Conservation (phyloP, 2,329 filamentous ascomycete genomes). For the Polytolypa hystricis region DNA sequence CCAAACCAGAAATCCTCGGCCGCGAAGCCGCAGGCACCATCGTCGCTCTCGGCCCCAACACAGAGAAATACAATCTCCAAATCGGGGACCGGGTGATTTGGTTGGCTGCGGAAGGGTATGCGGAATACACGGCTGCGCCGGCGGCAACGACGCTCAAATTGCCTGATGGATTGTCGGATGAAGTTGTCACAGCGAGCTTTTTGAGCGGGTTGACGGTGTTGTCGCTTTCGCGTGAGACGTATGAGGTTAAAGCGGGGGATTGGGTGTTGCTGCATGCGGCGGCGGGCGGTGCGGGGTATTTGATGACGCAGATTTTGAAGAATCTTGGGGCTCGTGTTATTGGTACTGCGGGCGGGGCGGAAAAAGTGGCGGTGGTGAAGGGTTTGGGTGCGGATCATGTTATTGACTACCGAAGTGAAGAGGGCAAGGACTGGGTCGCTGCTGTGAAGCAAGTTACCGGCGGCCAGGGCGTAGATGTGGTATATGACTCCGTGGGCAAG, state of each 20-base stretch:
- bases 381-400: constrained; percentile 56
- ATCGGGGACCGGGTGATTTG: constrained; percentile 63
- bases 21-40: constrained; percentile 68
- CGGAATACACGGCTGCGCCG: constrained; percentile 47
- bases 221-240: constrained; percentile 64
- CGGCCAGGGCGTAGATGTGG: constrained; percentile 60
- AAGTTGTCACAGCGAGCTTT: constrained; percentile 57
- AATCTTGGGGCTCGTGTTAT: constrained; percentile 66
- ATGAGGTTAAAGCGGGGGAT: constrained; percentile 60
- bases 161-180: constrained; percentile 49
- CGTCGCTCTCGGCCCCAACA: constrained; percentile 47
- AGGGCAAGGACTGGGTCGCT: constrained; percentile 67
- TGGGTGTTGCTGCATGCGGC: constrained; percentile 80
- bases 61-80: constrained; percentile 43
- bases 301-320: constrained; percentile 64
- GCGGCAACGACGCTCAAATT: constrained; percentile 49
- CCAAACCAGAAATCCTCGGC: constrained; percentile 64
- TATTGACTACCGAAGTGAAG: constrained; percentile 74
- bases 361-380: constrained; percentile 61
- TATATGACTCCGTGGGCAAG: constrained; percentile 81
- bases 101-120: constrained; percentile 46
- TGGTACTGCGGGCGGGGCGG: constrained; percentile 61
- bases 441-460: constrained; percentile 73
- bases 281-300: constrained; percentile 67
- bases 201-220: constrained; percentile 76